These are phyloP conservation scores for Plantago rigida DNA, from an alignment of 305 asterid genomes.

Conservation along the genomic window DNA sequence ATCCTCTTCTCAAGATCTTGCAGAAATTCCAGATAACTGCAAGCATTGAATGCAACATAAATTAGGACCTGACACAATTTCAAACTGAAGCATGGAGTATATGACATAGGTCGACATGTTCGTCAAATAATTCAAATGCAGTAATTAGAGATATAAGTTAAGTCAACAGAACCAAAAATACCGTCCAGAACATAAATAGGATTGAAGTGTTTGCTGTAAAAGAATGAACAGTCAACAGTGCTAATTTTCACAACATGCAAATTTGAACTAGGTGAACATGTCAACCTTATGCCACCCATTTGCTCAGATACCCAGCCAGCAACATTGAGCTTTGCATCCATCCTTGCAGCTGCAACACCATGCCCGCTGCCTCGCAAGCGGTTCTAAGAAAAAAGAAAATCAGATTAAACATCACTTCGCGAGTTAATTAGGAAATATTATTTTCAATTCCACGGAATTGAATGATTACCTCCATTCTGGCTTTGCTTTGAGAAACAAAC, in stretches of 20 bases:
- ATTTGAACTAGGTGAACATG: constrained; percentile 17
- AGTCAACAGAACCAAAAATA: not conserved
- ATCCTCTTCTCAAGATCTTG: constrained; percentile 65
- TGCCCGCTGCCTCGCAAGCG: constrained; percentile 98
- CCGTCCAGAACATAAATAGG: no score
- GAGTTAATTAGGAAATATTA: not conserved
- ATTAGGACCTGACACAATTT: constrained; percentile 15
- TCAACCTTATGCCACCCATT: constrained; percentile 95
- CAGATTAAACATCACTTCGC: constrained; percentile 21
- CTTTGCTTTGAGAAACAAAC: constrained; percentile 93
- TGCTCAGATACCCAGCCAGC: constrained; percentile 97
- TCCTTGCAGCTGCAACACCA: constrained; percentile 88
- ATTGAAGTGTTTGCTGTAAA: no score
- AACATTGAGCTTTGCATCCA: constrained; percentile 93
- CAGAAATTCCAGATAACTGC: constrained; percentile 87
- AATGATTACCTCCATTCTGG: constrained; percentile 83
- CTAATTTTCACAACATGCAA: not conserved
- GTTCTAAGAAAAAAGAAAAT: constrained; percentile 42
- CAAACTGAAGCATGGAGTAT: not conserved
- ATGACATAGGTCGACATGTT: not conserved
- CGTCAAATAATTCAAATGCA: not conserved
- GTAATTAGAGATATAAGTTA: constrained; percentile 3
- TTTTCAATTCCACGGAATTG: constrained; percentile 14
- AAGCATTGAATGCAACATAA: constrained; percentile 22
- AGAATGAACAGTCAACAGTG: no score